Evolutionary conservation across 2,329 filamentous ascomycete species (phyloP).

Genomic region (Cladosporium colombiae): DNA sequence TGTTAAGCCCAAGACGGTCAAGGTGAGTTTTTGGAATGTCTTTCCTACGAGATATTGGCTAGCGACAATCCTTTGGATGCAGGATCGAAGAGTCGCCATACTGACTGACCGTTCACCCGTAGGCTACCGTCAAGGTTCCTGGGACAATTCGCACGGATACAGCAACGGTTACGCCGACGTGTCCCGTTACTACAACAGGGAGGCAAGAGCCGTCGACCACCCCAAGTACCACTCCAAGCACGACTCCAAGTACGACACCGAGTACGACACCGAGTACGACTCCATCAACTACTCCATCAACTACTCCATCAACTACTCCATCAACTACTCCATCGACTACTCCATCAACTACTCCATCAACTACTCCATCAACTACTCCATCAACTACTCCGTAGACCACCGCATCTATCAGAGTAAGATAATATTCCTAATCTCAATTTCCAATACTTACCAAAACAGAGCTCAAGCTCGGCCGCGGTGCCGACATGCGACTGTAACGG

Average conservation of each 20-base stretch:
- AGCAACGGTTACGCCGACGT: neutral
- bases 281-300: too few species aligned
- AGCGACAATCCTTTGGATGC: neutral
- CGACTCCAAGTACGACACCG: too few species aligned
- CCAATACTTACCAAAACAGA: neutral
- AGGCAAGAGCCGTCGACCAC: neutral
- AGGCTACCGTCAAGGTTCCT: neutral
- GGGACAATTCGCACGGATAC: neutral
- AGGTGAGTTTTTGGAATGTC: neutral
- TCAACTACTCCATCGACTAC: too few species aligned
- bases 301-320: too few species aligned
- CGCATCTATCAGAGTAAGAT: too few species aligned
- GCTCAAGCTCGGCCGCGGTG: neutral
- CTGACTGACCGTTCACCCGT: neutral
- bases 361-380: too few species aligned
- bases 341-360: too few species aligned
- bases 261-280: too few species aligned
- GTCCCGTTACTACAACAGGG: neutral
- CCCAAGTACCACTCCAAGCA: too few species aligned
- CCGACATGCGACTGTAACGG: neutral
- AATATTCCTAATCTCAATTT: neutral
- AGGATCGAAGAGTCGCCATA: neutral
- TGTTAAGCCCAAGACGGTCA: neutral
- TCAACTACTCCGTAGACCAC: too few species aligned
- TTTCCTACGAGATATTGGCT: too few species aligned